Percentiles rank a stretch among this genome's conserved stretches.
Evolutionary conservation across 805 yeast genomes (phyloP).

Genomic region (Maudiozyma barnettii): DNA sequence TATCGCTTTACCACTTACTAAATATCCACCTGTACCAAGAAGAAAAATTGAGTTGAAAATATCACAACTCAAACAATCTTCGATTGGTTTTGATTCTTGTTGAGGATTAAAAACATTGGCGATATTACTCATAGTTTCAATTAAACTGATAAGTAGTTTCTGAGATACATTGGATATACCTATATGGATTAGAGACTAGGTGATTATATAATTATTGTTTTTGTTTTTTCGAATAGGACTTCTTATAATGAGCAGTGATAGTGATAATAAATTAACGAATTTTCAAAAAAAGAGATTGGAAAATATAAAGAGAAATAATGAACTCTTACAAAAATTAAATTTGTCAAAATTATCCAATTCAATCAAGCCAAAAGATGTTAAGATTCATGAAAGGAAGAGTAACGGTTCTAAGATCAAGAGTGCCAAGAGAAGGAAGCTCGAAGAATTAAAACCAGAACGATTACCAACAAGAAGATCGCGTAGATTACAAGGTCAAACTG

Average conservation of each 20-base stretch:
- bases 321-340: conserved; percentile 60
- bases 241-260: conserved; percentile 1
- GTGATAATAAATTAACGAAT: conserved; percentile 35
- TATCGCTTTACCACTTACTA: conserved; percentile 49
- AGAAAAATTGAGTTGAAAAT: conserved; percentile 51
- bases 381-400: conserved; percentile 42
- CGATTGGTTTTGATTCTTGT: conserved; percentile 2
- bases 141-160: neutral
- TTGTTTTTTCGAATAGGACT: neutral
- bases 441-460: conserved; percentile 14
- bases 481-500: conserved; percentile 64
- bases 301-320: conserved; percentile 77
- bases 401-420: conserved; percentile 6
- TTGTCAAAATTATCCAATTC: conserved; percentile 25
- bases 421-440: conserved; percentile 4
- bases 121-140: conserved; percentile 32
- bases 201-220: neutral
- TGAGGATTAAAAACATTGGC: conserved; percentile 45
- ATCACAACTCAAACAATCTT: conserved; percentile 61
- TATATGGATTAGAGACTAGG: neutral
- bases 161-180: neutral
- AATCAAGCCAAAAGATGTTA: neutral
- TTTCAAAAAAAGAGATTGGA: conserved; percentile 65
- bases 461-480: conserved; percentile 68
- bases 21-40: conserved; percentile 52